Base-by-base conservation (phyloP, 257 asterid genomes). In the Primulina tabacum region DNA sequence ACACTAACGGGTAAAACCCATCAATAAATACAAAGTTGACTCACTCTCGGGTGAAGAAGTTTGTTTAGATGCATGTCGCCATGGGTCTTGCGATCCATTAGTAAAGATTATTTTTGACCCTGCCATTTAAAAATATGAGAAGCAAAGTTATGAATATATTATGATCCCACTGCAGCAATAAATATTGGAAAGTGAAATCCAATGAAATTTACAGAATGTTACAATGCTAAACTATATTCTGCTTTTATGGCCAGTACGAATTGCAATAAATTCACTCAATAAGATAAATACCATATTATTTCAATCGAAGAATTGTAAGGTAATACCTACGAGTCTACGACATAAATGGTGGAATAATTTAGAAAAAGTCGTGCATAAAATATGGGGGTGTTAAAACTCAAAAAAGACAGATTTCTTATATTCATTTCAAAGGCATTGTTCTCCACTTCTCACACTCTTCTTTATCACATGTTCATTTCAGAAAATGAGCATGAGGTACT, bases 81-180 rank as follows among this genome's bases (percentile, higher is more conserved):
- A 93, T 5, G 99, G 99, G 81, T 93, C 97, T 76, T 93, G 97
- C 56, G 99, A 93, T 83, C 99, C 99, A 74, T 93, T 93, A 10
- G 92, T 82, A 82, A 93, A 93, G 71, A 90, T 77, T 61, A 93
- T 93, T 76, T 84, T 93, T 29, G 99, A 89, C 63, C 96, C 98
- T 93, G 92, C 79, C 72, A 62, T 75, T 17, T 30, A 29, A 60
- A 38, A 35, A 71, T 34, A 33, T 37, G 21, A 20, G 55, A 64
- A 60, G 29, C 60, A 28, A 65, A 57, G 57, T 69, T 72, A 65
- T 33, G n/a, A 61, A 71, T 35, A 55, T 64, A 77, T 33, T 52
- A 68, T 43, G 50, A 70, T 50, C 33, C 20, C 68, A 21, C 11
- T 56, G 64, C 53, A 47, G 29, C 30, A 26, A 18, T 53, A 52